phyloP scores from a whole-genome alignment of 2,329 filamentous ascomycete species.

The Stachybotrys chartarum region DNA sequence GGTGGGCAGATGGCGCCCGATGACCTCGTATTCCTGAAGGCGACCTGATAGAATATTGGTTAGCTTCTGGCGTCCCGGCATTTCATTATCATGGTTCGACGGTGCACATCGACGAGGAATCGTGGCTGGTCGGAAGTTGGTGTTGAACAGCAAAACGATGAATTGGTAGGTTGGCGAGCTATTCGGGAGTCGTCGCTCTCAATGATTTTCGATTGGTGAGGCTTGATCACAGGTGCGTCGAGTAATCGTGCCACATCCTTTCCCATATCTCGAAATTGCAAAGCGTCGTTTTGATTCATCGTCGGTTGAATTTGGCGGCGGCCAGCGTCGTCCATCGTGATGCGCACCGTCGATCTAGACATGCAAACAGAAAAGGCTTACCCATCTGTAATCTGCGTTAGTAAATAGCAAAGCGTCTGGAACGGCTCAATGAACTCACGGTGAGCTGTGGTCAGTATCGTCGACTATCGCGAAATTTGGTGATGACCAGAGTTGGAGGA shows the following conservation, averaged over 20 bases:
- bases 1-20: conserved; percentile 97
- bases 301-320: background rate
- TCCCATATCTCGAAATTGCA: background rate
- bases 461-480: conserved; percentile 35
- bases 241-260: background rate
- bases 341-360: conserved; percentile 4
- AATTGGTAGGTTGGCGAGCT: background rate
- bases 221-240: no score
- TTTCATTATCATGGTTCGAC: background rate
- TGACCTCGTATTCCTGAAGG: conserved; percentile 99
- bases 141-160: background rate
- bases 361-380: conserved; percentile 36
- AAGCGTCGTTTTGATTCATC: background rate
- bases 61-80: background rate
- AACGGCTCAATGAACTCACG: conserved; percentile 31
- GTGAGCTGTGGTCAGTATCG: conserved; percentile 38
- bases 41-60: conserved; percentile 58
- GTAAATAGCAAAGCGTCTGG: conserved; percentile 19
- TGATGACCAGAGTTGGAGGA: conserved; percentile 31
- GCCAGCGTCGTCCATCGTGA: background rate
- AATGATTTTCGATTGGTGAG: background rate
- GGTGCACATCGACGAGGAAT: background rate
- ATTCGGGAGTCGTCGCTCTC: background rate
- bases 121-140: background rate
- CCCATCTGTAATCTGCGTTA: conserved; percentile 48